Conservation (phyloP, 306 rosid species). For the Echinosophora koreensis region DNA sequence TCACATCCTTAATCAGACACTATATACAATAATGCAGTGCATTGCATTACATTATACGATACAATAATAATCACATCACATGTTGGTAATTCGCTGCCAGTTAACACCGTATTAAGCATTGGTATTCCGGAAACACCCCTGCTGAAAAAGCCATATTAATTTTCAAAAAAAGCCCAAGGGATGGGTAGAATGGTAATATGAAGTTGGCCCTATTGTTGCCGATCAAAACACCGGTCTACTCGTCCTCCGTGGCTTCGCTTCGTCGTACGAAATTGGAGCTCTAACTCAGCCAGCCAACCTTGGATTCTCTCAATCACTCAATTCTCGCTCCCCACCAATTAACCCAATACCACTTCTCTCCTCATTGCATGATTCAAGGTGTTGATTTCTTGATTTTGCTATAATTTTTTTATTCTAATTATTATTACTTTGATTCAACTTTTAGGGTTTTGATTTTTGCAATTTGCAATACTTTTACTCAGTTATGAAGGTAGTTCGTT, state of each 20-base stretch:
- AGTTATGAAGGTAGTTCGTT: constrained; percentile 32
- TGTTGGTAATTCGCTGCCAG: constrained; percentile 50
- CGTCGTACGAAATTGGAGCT: constrained; percentile 74
- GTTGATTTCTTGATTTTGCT: constrained; percentile 46
- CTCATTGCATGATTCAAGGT: constrained; percentile 54
- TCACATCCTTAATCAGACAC: no score
- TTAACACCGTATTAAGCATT: constrained; percentile 34
- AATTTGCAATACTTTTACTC: constrained; percentile 44
- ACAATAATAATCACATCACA: constrained; percentile 47
- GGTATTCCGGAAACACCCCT: constrained; percentile 45
- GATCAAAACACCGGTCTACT: constrained; percentile 86
- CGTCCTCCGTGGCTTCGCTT: constrained; percentile 76
- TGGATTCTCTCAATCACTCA: constrained; percentile 39
- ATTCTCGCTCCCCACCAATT: constrained; percentile 38
- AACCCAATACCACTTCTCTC: constrained; percentile 42
- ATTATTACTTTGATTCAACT: constrained; percentile 47
- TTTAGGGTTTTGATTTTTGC: constrained; percentile 62
- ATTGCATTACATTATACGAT: constrained; percentile 31
- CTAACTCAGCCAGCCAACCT: constrained; percentile 55
- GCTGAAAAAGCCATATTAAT: not conserved
- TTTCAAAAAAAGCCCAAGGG: not conserved
- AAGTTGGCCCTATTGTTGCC: constrained; percentile 58
- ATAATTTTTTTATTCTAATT: not conserved
- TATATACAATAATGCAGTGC: not conserved
- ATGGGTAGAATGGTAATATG: constrained; percentile 66